Evolutionary conservation across 768 basidiomycete species (phyloP).

Genomic region (Suillus hirtellus): DNA sequence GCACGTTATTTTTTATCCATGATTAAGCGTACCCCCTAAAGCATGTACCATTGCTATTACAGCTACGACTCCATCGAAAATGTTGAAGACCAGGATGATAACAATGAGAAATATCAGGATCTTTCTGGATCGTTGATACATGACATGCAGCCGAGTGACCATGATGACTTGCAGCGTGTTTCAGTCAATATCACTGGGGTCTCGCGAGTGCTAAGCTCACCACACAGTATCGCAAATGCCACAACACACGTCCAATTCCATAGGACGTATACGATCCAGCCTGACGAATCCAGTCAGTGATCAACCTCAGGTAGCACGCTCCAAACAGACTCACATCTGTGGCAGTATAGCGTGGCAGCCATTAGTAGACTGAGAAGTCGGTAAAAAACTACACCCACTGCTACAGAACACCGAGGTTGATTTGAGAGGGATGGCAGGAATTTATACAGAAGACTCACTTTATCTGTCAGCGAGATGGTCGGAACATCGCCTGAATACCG

Average conservation of each 20-base stretch:
- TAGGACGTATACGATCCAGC: too few relatives aligned
- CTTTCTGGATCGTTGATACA: neutral
- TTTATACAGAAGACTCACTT: neutral
- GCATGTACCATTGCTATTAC: too few relatives aligned
- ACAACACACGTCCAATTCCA: neutral
- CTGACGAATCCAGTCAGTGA: neutral
- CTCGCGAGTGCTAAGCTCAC: neutral
- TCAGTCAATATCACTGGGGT: neutral
- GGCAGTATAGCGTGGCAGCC: neutral
- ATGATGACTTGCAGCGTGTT: neutral
- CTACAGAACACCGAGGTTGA: neutral
- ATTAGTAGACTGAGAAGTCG: neutral
- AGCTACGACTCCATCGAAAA: neutral
- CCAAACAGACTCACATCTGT: neutral
- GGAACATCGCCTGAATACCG: neutral
- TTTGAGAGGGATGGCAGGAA: neutral
- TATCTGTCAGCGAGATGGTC: neutral
- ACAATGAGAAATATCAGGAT: neutral
- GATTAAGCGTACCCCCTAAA: neutral
- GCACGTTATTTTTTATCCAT: neutral
- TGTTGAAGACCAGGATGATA: neutral
- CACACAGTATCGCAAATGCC: neutral
- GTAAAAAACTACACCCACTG: neutral
- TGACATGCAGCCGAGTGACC: neutral
- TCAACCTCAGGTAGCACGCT: too few relatives aligned